Evolutionary conservation across 208 protist genomes (phyloP), one percentile per base, ranked within the genome.

Genomic region (Trypanosoma rangeli): DNA sequence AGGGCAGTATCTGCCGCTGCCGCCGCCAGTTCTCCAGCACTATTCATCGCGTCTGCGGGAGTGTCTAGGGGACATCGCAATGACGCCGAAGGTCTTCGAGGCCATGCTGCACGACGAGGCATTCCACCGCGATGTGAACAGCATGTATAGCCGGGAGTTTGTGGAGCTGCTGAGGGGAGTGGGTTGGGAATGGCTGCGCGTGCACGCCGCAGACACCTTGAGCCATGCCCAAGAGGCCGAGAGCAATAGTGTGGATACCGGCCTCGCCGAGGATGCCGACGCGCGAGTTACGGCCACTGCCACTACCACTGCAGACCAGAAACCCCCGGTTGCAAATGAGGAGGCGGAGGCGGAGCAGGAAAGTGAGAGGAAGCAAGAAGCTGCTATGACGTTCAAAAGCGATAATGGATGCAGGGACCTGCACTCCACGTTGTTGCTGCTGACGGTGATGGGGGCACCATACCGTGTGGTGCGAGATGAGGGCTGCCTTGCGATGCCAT

Each of bases 101-200:
- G 74, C 71, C 26, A 87, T 95, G 74, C 76, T 93, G 35, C 35
- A 82, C 66, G 84, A 93, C 61, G 75, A 82, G 15, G 80, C 70
- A n/a, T 79, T 93, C 53, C 88, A 91, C 58, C 71, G 77, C 44
- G 55, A 81, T 42, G 79, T 93, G 63, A 83, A 85, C 59, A 63
- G 76, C 48, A 77, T 82, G 48, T 83, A 81, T 20, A 70, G 80
- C 24, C 44, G 69, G 12, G 54, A 53, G 26, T 80, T 92, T 61
- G 80, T 78, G 20, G 81, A 93, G 18, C 68, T 78, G 29, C 54
- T 91, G 12, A 76, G 83, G 55, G 74, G 82, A 33, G 85, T 84
- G 18, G 75, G 82, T 35, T 79, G 69, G 57, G 72, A 72, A 71
- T 95, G 89, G 89, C 93, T 85, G 87, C 55, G 53, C 12, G 29